Conservation (phyloP, 2,329 filamentous ascomycete genomes). For the Pestalotiopsis sp. region DNA sequence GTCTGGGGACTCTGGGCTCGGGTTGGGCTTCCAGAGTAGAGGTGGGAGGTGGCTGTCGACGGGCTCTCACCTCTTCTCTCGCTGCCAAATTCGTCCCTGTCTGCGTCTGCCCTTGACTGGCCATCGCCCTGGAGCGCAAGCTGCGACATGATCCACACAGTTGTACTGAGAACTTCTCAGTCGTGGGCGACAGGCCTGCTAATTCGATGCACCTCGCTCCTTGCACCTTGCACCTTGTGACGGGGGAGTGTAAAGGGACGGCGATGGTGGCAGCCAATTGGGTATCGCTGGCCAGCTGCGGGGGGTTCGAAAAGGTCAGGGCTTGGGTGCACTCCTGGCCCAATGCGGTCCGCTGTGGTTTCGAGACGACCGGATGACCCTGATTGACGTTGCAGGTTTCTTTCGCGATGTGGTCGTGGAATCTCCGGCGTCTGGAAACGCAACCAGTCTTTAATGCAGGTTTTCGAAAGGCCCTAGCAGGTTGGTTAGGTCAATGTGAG, state of each 20-base stretch:
- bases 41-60: conserved; percentile 22
- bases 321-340: conserved; percentile 33
- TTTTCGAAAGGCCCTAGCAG: background rate
- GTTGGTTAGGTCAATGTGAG: background rate
- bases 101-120: conserved; percentile 25
- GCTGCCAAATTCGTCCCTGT: background rate
- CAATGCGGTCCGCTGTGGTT: conserved; percentile 31
- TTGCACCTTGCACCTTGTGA: conserved; percentile 17
- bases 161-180: conserved; percentile 30
- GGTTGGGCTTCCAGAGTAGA: conserved; percentile 13
- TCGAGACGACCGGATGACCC: conserved; percentile 45
- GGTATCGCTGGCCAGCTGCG: conserved; percentile 18
- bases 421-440: conserved; percentile 6
- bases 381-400: conserved; percentile 47
- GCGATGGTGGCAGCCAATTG: conserved; percentile 31
- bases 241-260: conserved; percentile 18
- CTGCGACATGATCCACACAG: conserved; percentile 55
- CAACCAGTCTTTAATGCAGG: background rate
- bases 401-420: conserved; percentile 6
- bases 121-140: conserved; percentile 48
- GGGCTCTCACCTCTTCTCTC: conserved; percentile 25
- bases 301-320: conserved; percentile 28
- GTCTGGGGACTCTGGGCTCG: conserved; percentile 7
- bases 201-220: conserved; percentile 1
- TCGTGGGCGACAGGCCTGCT: background rate